Evolutionary conservation across 192 early-diverging fungal species (phyloP), one percentile per base, ranked within the genome.

Genomic region (Coemansia asiatica): DNA sequence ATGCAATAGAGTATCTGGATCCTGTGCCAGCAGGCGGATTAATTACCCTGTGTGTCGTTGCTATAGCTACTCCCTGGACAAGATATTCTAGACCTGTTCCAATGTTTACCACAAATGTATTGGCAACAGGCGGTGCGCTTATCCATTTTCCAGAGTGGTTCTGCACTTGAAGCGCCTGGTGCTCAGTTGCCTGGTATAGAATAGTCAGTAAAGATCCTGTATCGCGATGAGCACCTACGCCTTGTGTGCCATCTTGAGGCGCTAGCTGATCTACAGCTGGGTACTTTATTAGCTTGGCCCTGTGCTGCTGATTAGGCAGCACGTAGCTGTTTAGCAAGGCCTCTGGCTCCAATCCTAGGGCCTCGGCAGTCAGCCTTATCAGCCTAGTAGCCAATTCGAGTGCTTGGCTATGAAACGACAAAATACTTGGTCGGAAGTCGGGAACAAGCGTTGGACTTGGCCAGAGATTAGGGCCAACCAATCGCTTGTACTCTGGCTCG

Each of bases 21-120:
- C 84, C 84, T 8, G 66, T 61, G 2, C 78, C 76, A 0, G 79
- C 63, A 0, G 70, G 74, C 18, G 84, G 84, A 47, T 81, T 89
- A 13, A 85, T 51, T 4, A 88, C 88, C 23, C 86, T 74, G 47
- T 89, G 86, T 0, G 83, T 83, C 0, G 86, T 89, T 0, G 86
- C 88, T 8, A 81, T 63, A 33, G 83, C 85, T 8, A 73, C 57
- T 18, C 73, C 71, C 6, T 75, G 82, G 0, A 85, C 86, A 29
- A 87, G 21, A 21, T 82, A 72, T 51, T 86, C 86, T 10, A 89
- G 75, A 4, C 83, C 77, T n/a, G 86, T 85, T 46, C 88, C 88
- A 64, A 87, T 86, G 21, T 87, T 89, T 26, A 89, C 85, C 18
- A 89, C 82, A 69, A 89, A 85, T 8, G 87, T 86, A 22, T 81